These are phyloP conservation scores for Exophiala mesophila DNA, from an alignment of 2,329 filamentous ascomycete species.

Conservation along the genomic window DNA sequence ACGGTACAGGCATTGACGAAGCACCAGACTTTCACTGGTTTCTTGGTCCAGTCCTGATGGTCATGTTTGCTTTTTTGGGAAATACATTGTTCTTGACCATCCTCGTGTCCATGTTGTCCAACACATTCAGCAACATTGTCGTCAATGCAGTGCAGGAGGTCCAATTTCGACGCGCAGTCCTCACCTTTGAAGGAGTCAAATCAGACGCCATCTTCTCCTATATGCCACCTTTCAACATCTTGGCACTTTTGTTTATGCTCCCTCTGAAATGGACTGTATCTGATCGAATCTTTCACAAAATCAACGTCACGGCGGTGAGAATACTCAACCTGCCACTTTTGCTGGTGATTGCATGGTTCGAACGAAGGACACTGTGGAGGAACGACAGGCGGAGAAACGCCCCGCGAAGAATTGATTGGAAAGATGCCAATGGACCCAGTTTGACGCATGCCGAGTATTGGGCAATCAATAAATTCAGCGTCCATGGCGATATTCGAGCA, in stretches of 20 bases:
- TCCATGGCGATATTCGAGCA: conserved; percentile 65
- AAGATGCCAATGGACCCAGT: conserved; percentile 17
- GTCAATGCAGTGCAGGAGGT: conserved; percentile 76
- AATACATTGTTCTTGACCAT: conserved; percentile 85
- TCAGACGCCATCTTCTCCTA: conserved; percentile 79
- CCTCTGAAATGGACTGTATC: conserved; percentile 73
- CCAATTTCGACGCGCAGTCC: conserved; percentile 72
- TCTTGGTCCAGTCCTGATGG: conserved; percentile 74
- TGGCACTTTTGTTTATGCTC: conserved; percentile 68
- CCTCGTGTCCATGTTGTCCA: conserved; percentile 78
- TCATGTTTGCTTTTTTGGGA: conserved; percentile 77
- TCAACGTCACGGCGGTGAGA: conserved; percentile 72
- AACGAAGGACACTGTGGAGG: conserved; percentile 64
- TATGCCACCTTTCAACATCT: conserved; percentile 75
- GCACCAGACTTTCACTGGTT: conserved; percentile 69
- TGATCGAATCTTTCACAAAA: conserved; percentile 86
- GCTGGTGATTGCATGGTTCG: conserved; percentile 64
- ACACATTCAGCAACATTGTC: conserved; percentile 75
- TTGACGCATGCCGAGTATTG: conserved; percentile 46
- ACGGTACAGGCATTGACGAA: conserved; percentile 61
- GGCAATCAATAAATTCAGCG: conserved; percentile 64
- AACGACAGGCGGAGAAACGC: conserved; percentile 11
- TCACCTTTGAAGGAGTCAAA: conserved; percentile 82
- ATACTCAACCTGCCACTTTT: conserved; percentile 71
- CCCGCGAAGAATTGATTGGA: conserved; percentile 22